phyloP scores from a whole-genome alignment of 768 basidiomycete genomes.

The Lyophyllum shimeji region DNA sequence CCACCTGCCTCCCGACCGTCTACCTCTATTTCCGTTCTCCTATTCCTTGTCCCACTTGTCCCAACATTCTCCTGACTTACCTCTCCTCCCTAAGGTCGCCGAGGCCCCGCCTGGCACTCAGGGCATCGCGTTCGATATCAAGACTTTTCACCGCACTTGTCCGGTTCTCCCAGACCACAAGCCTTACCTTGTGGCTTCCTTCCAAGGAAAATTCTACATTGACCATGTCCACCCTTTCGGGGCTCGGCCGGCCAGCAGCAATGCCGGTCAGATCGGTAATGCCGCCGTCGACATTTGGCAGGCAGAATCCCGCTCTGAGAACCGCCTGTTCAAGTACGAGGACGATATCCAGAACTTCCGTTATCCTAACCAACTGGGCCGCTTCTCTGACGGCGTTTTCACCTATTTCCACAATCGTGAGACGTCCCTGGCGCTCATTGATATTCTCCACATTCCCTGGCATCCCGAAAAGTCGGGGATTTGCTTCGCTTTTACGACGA shows the following conservation, averaged over 20 bases:
- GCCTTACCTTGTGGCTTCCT: slow-evolving; percentile 12
- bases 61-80: background rate
- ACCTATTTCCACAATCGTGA: slow-evolving; percentile 20
- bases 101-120: slow-evolving; percentile 27
- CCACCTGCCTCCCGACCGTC: background rate
- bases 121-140: slow-evolving; percentile 28
- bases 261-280: slow-evolving; percentile 25
- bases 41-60: too few relatives aligned
- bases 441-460: background rate
- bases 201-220: slow-evolving; percentile 17
- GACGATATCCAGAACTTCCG: slow-evolving; percentile 29
- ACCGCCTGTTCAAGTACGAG: slow-evolving; percentile 22
- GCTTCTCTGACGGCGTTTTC: background rate
- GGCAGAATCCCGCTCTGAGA: slow-evolving; percentile 9
- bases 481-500: slow-evolving; percentile 18
- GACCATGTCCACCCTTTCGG: slow-evolving; percentile 24
- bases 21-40: background rate
- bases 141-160: slow-evolving; percentile 24
- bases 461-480: slow-evolving; percentile 22
- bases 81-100: slow-evolving; percentile 15
- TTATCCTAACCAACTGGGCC: slow-evolving; percentile 10
- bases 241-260: slow-evolving; percentile 17
- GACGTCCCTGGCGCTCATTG: slow-evolving; percentile 12
- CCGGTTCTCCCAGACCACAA: slow-evolving; percentile 29
- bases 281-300: slow-evolving; percentile 24